Evolutionary conservation across 2,329 filamentous ascomycete species (phyloP).

Genomic region (Penicillium occitanis): DNA sequence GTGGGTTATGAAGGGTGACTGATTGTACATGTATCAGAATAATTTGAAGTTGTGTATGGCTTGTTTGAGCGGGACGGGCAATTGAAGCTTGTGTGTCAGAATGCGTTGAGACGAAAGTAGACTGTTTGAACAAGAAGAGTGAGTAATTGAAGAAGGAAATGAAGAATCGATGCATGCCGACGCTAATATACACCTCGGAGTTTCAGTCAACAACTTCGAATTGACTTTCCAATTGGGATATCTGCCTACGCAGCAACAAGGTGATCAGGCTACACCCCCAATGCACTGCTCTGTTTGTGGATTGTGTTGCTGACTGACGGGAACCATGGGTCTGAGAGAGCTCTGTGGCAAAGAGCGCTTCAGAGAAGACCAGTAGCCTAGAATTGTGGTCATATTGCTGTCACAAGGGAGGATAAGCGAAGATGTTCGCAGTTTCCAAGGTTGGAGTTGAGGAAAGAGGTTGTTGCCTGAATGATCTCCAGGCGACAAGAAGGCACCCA

Average conservation of each 20-base stretch:
- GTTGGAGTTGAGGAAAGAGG: background rate
- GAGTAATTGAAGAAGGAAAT: background rate
- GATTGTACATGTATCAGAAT: background rate
- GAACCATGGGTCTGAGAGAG: background rate
- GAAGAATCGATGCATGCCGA: background rate
- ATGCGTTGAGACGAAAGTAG: background rate
- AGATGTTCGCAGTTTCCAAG: background rate
- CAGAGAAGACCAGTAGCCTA: background rate
- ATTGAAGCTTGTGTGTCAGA: background rate
- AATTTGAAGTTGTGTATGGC: background rate
- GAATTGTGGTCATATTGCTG: background rate
- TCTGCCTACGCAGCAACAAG: background rate
- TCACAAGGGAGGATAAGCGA: background rate
- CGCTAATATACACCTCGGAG: background rate
- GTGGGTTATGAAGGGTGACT: background rate
- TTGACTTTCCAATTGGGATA: background rate
- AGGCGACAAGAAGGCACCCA: constrained; percentile 7
- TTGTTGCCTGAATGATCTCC: constrained; percentile 11
- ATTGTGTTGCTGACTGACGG: background rate
- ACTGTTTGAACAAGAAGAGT: background rate
- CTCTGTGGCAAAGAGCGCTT: background rate
- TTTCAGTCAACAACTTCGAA: background rate
- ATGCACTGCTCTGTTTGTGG: background rate
- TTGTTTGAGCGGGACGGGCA: background rate
- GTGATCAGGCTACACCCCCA: background rate